Base-by-base conservation (phyloP, 73 alveolate species). In the Symbiodinium pilosum region DNA sequence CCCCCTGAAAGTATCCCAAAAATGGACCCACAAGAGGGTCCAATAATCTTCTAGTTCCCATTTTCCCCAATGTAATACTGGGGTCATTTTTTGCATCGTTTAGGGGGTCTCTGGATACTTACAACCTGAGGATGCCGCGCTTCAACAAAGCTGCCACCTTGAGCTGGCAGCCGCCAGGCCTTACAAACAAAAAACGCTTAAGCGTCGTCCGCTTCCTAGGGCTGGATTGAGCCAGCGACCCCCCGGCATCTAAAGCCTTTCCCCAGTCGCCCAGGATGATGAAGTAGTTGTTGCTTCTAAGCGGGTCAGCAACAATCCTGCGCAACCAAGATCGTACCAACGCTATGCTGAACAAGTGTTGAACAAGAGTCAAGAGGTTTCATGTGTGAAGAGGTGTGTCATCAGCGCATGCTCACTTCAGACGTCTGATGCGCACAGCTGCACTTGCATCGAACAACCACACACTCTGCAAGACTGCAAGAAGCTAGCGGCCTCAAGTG, bases 231-330 rank as follows among this genome's bases (percentile, higher is more conserved):
- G 97, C 54, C 3, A 16, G 20, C n/a, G 88, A 43, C 97, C 97
- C 97, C 24, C 97, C 97, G 38, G 81, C 41, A 28, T 64, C 81
- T 5, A 64, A 64, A 69, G 97, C 97, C 39, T 91, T 91, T 43
- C 97, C 97, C 97, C 97, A 91, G 52, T 91, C 97, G 18, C 97
- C 97, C 28, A 91, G 68, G 88, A 91, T 47, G 28, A 91, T 91
- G 97, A 91, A 91, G 56, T 91, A 91, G 88, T 91, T 91, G 39
- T 91, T 83, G 97, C 88, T 91, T 38, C 97, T 85, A 20, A 6
- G 89, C 26, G 44, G 77, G 21, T 36, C 77, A 0, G 88, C 75
- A 9, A 20, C 40, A 28, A 91, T 91, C 97, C 97, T 91, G 7
- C 81, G n/a, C n/a, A n/a, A n/a, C n/a, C n/a, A n/a, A n/a, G n/a